Base-by-base conservation (phyloP, 192 early-diverging fungal species). In the Coemansia sp. region DNA sequence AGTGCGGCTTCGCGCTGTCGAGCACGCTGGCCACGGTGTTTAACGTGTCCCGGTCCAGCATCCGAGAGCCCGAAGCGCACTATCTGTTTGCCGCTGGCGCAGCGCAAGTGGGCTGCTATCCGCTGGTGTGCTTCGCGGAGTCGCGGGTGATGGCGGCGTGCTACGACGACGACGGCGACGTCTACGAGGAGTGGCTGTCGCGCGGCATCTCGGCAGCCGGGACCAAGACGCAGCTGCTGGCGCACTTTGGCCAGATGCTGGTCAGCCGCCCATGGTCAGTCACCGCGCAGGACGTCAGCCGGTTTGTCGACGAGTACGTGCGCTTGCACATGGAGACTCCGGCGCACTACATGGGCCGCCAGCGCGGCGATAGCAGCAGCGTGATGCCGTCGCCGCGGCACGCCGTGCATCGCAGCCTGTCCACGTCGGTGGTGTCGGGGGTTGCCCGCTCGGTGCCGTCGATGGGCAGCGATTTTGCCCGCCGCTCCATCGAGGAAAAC, bases 51-150 rank as follows among this genome's bases (percentile, higher is more conserved):
- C 52, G 62, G 11, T 76, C 72, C 9, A 54, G 54, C 39, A 32
- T 76, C 40, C 51, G 56, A 34, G 66, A 76, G 58, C 40, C 57
- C 50, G 62, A 76, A 9, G 66, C 66, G 9, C 53, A 60, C 58
- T 76, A 60, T 30, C 55, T 76, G 49, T 67, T 76, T 55, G 65
- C 66, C 12, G 58, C 55, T 3, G 72, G 48, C 11, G 72, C 72
- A 0, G 72, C 72, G 1, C 72, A 69, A 40, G 65, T 52, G 16
- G 62, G 46, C 10, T 55, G 72, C 54, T 68, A 64, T n/a, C 72
- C 72, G 49, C 66, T 76, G 3, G 66, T 76, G 31, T 65, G 58
- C 43, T 40, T 65, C 32, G 61, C 66, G 21, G 72, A 76, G 54
- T 32, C 43, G 3, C 43, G 51, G 6, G 58, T 64, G 1, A 40